Base-by-base conservation (phyloP, 2,329 filamentous ascomycete genomes). In the Tolypocladium capitatum region DNA sequence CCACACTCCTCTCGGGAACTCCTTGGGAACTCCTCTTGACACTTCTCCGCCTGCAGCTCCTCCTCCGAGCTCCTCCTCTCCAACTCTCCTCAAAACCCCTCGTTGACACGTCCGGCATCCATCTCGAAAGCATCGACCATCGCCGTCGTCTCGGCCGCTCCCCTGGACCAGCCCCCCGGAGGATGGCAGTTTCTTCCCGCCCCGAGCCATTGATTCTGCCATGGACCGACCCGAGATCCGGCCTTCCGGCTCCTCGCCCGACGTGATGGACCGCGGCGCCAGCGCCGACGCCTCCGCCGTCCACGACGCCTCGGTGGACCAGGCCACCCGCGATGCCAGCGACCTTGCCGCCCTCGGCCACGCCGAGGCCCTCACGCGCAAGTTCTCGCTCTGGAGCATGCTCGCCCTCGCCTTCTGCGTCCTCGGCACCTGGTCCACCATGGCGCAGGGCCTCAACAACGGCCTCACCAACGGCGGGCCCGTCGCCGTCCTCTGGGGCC, bases 361-460 rank as follows among this genome's bases (percentile, higher is more conserved):
- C 52, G 58, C 56, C 40, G 63, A 70, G 57, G 55, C 55, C 16
- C 62, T 70, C 36, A 54, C 59, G 3, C 65, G 68, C 50, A 70
- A 78, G 53, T 79, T 80, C 56, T 68, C 67, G 56, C 59, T 71
- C 7, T 72, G 68, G 70, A 77, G 73, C 58, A 77, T 80, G 73
- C 64, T 80, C 11, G 70, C 73, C 20, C 66, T 80, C 20, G 72
- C 75, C 28, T 77, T 80, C 50, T 75, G 69, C 49, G 73, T 80
- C 14, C 63, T 79, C 30, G 75, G 75, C 49, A 79, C 76, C 5
- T 80, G 75, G 67, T 74, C 73, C 0, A 78, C 74, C 1, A 74
- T 78, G 51, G 76, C 76, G 0, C 74, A 78, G 55, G 61, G 59
- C 40, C 51, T 68, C 5, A 57, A 56, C 48, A 74, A 68, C 50